Conservation (phyloP, 257 asterid species). For the Solanum ahanhuiri region DNA sequence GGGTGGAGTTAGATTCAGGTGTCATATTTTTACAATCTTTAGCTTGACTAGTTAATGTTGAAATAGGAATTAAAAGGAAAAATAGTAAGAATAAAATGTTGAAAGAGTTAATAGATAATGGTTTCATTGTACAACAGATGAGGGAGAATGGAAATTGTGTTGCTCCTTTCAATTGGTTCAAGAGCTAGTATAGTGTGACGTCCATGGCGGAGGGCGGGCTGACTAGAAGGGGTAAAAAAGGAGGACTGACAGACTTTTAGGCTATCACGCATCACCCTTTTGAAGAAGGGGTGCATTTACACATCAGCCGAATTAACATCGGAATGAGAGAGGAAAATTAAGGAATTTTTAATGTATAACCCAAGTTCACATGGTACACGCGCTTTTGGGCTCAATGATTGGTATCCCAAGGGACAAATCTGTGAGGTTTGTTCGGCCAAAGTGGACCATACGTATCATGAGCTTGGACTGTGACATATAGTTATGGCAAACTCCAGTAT, state of each 20-base stretch:
- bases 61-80: neutral
- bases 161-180: neutral
- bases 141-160: neutral
- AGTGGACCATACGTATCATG: neutral
- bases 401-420: neutral
- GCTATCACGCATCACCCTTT: no score
- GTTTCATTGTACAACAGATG: neutral
- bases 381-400: neutral
- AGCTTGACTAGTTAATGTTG: neutral
- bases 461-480: neutral
- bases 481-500: neutral
- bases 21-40: neutral
- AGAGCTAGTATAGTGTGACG: neutral
- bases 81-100: neutral
- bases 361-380: neutral
- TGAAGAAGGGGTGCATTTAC: neutral
- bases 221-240: neutral
- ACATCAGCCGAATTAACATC: neutral
- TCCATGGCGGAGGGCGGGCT: rapidly evolving
- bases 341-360: neutral
- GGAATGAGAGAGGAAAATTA: neutral
- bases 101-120: neutral
- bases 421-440: neutral
- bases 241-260: rapidly evolving
- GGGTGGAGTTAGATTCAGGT: rapidly evolving